Percentiles rank a stretch among this genome's conserved stretches.
phyloP scores from a whole-genome alignment of 805 yeast genomes.

The Starmerella vitae region DNA sequence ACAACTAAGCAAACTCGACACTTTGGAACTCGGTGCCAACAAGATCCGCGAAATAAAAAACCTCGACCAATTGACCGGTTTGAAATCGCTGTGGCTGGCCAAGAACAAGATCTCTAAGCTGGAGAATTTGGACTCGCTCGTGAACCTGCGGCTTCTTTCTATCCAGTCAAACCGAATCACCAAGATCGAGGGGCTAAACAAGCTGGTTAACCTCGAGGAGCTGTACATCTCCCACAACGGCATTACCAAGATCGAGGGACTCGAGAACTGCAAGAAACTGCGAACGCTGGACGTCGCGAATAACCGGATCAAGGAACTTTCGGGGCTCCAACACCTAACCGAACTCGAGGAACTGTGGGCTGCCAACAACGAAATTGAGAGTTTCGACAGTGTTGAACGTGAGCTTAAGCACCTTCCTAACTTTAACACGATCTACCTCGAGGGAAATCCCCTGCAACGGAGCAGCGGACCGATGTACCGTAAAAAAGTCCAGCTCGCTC shows the following conservation, averaged over 20 bases:
- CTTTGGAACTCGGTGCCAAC: constrained; percentile 87
- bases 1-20: constrained; percentile 41
- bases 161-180: constrained; percentile 76
- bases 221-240: constrained; percentile 80
- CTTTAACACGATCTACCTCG: constrained; percentile 82
- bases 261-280: constrained; percentile 55
- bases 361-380: constrained; percentile 55
- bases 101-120: constrained; percentile 61
- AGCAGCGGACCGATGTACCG: constrained; percentile 69
- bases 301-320: constrained; percentile 49
- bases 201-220: constrained; percentile 61
- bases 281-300: constrained; percentile 70
- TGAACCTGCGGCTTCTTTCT: constrained; percentile 59
- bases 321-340: constrained; percentile 48
- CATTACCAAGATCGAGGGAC: constrained; percentile 56
- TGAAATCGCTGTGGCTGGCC: constrained; percentile 84
- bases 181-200: constrained; percentile 69
- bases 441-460: constrained; percentile 77
- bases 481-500: constrained; percentile 59
- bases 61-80: constrained; percentile 38
- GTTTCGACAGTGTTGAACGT: constrained; percentile 53
- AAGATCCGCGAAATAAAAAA: constrained; percentile 43
- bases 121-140: constrained; percentile 46
- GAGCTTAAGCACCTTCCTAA: constrained; percentile 49
- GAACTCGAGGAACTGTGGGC: constrained; percentile 92